These are phyloP conservation scores for Trichoderma koningii DNA, from an alignment of 2,329 filamentous ascomycete species.

Conservation along the genomic window DNA sequence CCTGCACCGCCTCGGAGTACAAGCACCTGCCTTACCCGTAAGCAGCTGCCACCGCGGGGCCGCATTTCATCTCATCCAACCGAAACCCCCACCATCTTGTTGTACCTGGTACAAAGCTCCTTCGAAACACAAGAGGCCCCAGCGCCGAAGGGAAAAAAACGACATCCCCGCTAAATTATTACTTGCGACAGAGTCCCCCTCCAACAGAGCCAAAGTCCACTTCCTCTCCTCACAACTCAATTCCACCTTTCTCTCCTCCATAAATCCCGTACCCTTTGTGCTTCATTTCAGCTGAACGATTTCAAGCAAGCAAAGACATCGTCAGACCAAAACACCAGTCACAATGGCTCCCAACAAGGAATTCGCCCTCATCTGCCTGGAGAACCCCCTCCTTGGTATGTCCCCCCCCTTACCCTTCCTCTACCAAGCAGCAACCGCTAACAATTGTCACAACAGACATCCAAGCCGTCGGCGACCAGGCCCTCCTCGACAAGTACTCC, in stretches of 20 bases:
- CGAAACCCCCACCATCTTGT: background rate
- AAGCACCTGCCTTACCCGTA: background rate
- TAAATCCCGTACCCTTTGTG: background rate
- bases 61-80: background rate
- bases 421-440: background rate
- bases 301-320: background rate
- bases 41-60: background rate
- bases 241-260: background rate
- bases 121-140: too few relatives aligned
- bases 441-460: conserved; percentile 65
- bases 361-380: conserved; percentile 87
- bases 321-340: conserved; percentile 34
- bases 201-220: background rate
- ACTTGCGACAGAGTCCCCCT: conserved; percentile 9
- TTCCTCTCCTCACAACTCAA: background rate
- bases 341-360: conserved; percentile 74
- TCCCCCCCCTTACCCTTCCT: conserved; percentile 26
- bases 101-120: too few relatives aligned
- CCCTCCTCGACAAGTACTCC: conserved; percentile 86
- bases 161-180: conserved; percentile 16
- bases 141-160: background rate
- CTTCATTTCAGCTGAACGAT: background rate
- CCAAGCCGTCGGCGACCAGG: conserved; percentile 79
- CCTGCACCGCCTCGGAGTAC: too few relatives aligned
- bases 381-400: conserved; percentile 94